A percentile compares a stretch with the other conserved stretches of the same genome.
Conservation (phyloP, 2,329 filamentous ascomycete genomes). For the Gyromitra esculenta region DNA sequence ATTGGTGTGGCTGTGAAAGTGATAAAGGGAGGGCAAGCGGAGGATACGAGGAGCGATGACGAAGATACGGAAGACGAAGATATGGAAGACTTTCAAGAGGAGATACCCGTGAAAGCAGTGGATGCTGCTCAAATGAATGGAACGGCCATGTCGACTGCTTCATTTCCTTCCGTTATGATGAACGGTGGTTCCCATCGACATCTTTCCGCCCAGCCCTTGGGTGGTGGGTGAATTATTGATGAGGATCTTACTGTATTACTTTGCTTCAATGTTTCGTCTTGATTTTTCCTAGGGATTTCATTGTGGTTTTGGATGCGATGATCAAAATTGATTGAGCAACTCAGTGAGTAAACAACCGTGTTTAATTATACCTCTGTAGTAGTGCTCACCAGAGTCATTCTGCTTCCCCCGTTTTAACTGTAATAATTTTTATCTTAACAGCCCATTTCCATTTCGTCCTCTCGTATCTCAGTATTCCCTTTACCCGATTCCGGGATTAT, state of each 20-base stretch:
- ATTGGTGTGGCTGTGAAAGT: conserved; percentile 82
- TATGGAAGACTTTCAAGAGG: conserved; percentile 52
- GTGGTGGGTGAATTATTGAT: conserved; percentile 34
- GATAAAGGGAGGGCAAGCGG: conserved; percentile 77
- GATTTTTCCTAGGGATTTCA: conserved; percentile 44
- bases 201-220: conserved; percentile 48
- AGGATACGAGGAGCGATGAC: conserved; percentile 88
- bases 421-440: conserved; percentile 40
- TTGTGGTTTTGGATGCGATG: conserved; percentile 52
- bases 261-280: conserved; percentile 27
- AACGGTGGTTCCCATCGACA: conserved; percentile 49
- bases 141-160: conserved; percentile 48
- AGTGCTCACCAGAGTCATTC: conserved; percentile 30
- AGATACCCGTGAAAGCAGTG: conserved; percentile 13
- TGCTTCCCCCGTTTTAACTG: conserved; percentile 12
- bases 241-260: conserved; percentile 11
- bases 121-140: conserved; percentile 41
- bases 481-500: conserved; percentile 8
- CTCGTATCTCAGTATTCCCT: background rate
- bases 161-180: conserved; percentile 50
- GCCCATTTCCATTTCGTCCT: conserved; percentile 18
- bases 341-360: conserved; percentile 37
- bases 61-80: conserved; percentile 75
- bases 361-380: conserved; percentile 50
- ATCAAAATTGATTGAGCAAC: conserved; percentile 49